Conservation (phyloP, 2,329 filamentous ascomycete species). For the Botrytis elliptica region DNA sequence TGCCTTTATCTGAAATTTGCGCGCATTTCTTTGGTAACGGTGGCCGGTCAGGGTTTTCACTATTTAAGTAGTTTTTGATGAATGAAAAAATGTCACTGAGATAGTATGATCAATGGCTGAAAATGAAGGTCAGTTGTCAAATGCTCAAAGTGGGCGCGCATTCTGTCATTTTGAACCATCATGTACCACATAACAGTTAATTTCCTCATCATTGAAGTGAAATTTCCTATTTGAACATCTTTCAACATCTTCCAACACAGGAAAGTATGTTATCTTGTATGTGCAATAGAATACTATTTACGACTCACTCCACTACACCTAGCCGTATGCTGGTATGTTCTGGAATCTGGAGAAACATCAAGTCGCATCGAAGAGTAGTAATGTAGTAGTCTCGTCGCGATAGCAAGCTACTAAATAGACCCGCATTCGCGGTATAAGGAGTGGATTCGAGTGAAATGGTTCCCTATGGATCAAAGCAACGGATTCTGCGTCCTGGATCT, state of each 20-base stretch:
- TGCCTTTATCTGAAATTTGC: not conserved
- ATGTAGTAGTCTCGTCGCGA: not conserved
- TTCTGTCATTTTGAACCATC: not conserved
- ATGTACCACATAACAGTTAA: not conserved
- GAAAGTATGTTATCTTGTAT: not conserved
- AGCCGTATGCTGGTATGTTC: not conserved
- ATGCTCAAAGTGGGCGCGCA: not conserved
- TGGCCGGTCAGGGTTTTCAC: not conserved
- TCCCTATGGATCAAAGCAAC: not conserved
- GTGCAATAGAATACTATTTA: not conserved
- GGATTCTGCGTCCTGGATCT: not conserved
- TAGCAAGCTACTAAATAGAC: not conserved
- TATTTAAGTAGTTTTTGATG: not conserved
- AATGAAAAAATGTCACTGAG: not conserved
- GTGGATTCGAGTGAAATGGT: not conserved
- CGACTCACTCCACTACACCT: not conserved
- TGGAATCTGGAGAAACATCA: not conserved
- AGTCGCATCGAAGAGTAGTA: not conserved
- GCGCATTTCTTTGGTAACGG: not conserved
- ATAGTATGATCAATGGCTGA: not conserved
- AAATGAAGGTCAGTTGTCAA: not conserved
- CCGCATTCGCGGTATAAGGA: not conserved
- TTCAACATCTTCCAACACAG: not conserved
- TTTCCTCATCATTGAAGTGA: not conserved
- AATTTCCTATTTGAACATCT: not conserved